Percentiles rank a stretch among this genome's conserved stretches.
Evolutionary conservation across 1,284 basidiomycete species (phyloP).

Genomic region (Sparassis latifolia): DNA sequence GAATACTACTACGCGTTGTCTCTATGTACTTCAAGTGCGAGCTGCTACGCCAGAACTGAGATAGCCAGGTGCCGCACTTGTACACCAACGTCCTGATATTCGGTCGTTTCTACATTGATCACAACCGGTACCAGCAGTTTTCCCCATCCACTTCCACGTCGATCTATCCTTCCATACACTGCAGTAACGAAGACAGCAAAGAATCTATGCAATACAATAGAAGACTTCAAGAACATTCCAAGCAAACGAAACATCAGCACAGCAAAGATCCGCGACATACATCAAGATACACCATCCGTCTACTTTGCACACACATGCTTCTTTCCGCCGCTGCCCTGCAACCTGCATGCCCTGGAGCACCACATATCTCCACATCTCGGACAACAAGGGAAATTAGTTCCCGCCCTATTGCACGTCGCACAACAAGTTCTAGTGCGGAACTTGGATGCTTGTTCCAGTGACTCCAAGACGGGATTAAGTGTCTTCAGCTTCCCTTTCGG

Average conservation of each 20-base stretch:
- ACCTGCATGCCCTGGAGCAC: slow-evolving; percentile 63
- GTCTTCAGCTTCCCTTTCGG: slow-evolving; percentile 6
- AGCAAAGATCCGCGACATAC: too few relatives aligned
- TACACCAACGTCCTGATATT: too few relatives aligned
- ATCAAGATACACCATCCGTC: neutral
- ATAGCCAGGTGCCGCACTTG: too few relatives aligned
- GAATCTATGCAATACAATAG: too few relatives aligned
- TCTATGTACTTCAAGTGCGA: neutral
- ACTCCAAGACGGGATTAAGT: slow-evolving; percentile 47
- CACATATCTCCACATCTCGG: slow-evolving; percentile 57
- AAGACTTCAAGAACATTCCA: too few relatives aligned
- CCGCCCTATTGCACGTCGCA: slow-evolving; percentile 49
- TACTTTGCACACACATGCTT: slow-evolving; percentile 32
- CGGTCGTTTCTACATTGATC: too few relatives aligned
- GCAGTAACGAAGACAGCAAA: too few relatives aligned
- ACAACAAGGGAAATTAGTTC: slow-evolving; percentile 61
- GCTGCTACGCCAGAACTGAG: too few relatives aligned
- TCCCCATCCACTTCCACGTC: too few relatives aligned
- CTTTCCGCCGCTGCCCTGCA: slow-evolving; percentile 38
- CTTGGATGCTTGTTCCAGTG: slow-evolving; percentile 49
- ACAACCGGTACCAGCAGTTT: too few relatives aligned
- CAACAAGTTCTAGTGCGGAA: slow-evolving; percentile 42
- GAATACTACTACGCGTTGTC: neutral
- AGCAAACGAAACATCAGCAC: too few relatives aligned
- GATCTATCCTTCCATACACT: too few relatives aligned